phyloP scores from a whole-genome alignment of 768 basidiomycete genomes.

The Cubamyces sp. region DNA sequence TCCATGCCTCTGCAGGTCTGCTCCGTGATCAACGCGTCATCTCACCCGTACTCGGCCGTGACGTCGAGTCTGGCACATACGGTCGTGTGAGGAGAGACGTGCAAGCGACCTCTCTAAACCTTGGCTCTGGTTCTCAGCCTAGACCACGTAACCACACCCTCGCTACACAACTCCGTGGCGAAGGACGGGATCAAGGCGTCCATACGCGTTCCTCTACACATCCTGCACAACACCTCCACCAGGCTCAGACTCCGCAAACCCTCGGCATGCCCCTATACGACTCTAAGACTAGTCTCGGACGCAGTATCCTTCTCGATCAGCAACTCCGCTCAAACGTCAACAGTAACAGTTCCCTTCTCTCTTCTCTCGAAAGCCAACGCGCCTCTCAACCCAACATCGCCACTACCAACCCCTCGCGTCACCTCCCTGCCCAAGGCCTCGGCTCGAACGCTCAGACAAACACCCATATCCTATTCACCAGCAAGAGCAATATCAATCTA shows the following conservation, averaged over 20 bases:
- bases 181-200: slow-evolving; percentile 20
- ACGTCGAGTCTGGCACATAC: not conserved
- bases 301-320: too few relatives aligned
- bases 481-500: slow-evolving; percentile 25
- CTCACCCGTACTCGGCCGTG: not conserved
- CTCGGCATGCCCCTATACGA: slow-evolving; percentile 8
- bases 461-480: slow-evolving; percentile 23
- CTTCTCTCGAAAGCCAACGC: not conserved
- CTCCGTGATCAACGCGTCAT: slow-evolving; percentile 1
- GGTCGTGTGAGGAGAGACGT: not conserved
- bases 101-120: slow-evolving; percentile 9
- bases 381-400: not conserved
- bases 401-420: slow-evolving; percentile 1
- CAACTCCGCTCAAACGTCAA: not conserved
- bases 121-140: slow-evolving; percentile 9
- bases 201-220: slow-evolving; percentile 33
- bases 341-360: not conserved
- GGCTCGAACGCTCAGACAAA: slow-evolving; percentile 8
- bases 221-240: slow-evolving; percentile 30
- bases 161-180: slow-evolving; percentile 25
- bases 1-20: slow-evolving; percentile 34
- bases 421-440: slow-evolving; percentile 3
- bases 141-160: slow-evolving; percentile 36
- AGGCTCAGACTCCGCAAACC: slow-evolving; percentile 1
- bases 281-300: not conserved